Evolutionary conservation across 306 rosid species (phyloP), one percentile per base, ranked within the genome.

Genomic region (Cucurbita moschata): DNA sequence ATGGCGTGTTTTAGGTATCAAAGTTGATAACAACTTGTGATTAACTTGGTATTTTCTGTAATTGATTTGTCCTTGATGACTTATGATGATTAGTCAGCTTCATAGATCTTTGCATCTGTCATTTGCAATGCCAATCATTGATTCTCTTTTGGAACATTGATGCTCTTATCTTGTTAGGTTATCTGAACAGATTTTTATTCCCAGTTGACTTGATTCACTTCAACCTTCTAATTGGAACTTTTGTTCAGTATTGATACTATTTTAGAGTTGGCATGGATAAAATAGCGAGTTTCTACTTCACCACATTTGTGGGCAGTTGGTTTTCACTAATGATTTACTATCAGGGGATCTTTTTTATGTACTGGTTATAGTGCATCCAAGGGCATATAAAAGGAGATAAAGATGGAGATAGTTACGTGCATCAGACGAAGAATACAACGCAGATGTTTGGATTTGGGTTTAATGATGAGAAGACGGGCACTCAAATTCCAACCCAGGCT

Each of bases 241-340:
- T 26, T 23, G n/a, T 47, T 21, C 30, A 6, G 21, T 13, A 68
- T 47, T 68, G 52, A 23, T 56, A 46, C 63, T 77, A 23, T 68
- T 77, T 60, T 30, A 30, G 23, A 50, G 65, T 71, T 42, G 21
- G 30, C 18, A 50, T 58, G 56, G 63, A 54, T 37, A 64, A 64
- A 75, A 57, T 49, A 57, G 70, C 39, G 39, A 47, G 75, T 60
- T 57, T 76, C 16, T 69, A 72, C 78, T 72, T 76, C 74, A 76
- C 82, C 79, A 82, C 82, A 23, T 74, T 78, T 82, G 85, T 82
- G 86, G 85, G 76, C 92, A 81, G 89, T 84, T 87, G 88, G 87
- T 91, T 87, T 91, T 84, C 96, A 87, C 89, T 86, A 82, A 87
- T 86, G 86, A 86, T 91, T 88, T 87, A 91, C 92, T 83, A 79